Evolutionary conservation across 768 basidiomycete genomes (phyloP).

Genomic region (Tricholoma matsutake): DNA sequence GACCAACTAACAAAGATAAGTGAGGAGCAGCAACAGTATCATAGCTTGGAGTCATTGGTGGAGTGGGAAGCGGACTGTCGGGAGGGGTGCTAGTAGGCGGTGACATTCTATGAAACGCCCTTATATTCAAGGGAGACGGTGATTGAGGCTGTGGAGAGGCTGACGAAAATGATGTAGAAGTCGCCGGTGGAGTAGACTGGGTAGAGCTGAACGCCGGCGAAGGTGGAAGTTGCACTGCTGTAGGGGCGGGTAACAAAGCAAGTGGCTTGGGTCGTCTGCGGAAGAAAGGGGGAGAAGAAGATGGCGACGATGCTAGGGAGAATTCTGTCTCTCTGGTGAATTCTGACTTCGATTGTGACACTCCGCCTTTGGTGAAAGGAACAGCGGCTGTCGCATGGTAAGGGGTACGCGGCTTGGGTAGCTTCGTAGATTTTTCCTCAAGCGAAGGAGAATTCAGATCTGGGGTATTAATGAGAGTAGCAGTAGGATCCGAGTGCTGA

Average conservation of each 20-base stretch:
- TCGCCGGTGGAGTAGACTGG: constrained; percentile 42
- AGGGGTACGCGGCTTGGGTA: constrained; percentile 15
- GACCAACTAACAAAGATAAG: background rate
- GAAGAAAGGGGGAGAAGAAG: constrained; percentile 35
- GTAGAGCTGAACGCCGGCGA: constrained; percentile 30
- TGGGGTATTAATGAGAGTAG: background rate
- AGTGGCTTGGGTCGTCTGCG: constrained; percentile 39
- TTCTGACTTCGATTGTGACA: constrained; percentile 10
- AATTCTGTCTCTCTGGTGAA: constrained; percentile 7
- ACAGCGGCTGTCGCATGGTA: constrained; percentile 22
- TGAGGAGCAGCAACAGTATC: constrained; percentile 6
- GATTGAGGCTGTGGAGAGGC: constrained; percentile 9
- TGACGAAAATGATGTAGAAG: constrained; percentile 34
- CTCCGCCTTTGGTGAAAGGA: constrained; percentile 13
- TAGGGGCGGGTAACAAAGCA: constrained; percentile 28
- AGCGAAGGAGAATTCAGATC: background rate
- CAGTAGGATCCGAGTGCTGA: background rate
- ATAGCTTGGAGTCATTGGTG: constrained; percentile 20
- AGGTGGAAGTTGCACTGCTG: constrained; percentile 29
- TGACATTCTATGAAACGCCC: constrained; percentile 20
- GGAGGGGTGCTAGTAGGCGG: constrained; percentile 35
- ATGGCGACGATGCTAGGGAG: constrained; percentile 35
- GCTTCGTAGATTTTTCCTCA: constrained; percentile 4
- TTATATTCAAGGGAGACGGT: constrained; percentile 11
- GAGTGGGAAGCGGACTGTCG: constrained; percentile 34